phyloP scores from a whole-genome alignment of 2,329 filamentous ascomycete species.

The Fusarium ramigenum region DNA sequence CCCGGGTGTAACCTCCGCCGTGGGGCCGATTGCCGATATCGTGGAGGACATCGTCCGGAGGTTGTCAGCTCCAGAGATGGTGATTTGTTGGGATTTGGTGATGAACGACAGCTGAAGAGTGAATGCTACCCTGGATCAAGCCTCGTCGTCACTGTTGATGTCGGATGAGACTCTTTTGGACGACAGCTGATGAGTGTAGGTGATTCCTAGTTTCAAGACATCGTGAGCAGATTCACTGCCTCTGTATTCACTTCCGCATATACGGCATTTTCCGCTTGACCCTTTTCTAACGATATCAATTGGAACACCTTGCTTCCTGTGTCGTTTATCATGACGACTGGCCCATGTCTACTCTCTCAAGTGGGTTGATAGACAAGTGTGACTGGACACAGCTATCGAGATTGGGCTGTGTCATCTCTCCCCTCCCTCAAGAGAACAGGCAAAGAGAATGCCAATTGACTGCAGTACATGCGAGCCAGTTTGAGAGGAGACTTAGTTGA shows the following conservation, averaged over 20 bases:
- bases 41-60: constrained; percentile 12
- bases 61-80: neutral
- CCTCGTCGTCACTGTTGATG: neutral
- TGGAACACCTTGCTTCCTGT: neutral
- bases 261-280: too few relatives aligned
- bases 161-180: neutral
- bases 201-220: neutral
- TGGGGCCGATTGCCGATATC: constrained; percentile 23
- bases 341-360: neutral
- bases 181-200: too few relatives aligned
- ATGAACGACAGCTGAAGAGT: neutral
- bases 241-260: neutral
- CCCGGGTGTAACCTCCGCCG: constrained; percentile 24
- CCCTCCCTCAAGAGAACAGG: neutral
- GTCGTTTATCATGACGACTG: too few relatives aligned
- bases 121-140: neutral
- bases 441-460: neutral
- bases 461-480: neutral
- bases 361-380: too few relatives aligned
- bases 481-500: neutral
- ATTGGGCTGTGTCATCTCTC: neutral
- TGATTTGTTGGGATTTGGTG: neutral
- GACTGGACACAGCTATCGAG: neutral
- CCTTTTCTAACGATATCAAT: neutral
- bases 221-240: neutral